Evolutionary conservation across 352 stramenopile genomes (phyloP), one percentile per base, ranked within the genome.

Genomic region (Phytophthora ohioensis): DNA sequence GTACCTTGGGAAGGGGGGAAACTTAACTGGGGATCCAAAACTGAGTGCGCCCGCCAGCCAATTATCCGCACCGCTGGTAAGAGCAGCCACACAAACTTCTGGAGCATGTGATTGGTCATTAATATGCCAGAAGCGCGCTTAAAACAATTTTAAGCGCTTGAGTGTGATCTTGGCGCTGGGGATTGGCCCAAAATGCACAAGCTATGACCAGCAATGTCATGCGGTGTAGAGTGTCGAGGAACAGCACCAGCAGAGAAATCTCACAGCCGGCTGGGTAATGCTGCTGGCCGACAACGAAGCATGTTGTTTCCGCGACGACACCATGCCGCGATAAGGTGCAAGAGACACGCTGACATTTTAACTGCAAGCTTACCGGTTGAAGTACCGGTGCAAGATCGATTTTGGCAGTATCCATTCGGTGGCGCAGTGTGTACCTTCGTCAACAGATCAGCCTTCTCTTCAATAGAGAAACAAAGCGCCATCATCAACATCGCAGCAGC

Each of bases 1-100:
- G 70, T 84, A 84, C 76, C 73, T 84, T 78, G 64, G 51, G 66
- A 75, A 76, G 63, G 72, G 69, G 55, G 68, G 55, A 79, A 78
- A 75, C 75, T 76, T 69, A 76, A 79, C 67, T 79, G 71, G 67
- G 30, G 70, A 75, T 76, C 68, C 56, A 67, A 73, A 76, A 64
- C 47, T 27, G 57, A 67, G 41, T 55, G 67, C 59, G 60, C 10
- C 61, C 60, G 52, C 60, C 61, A 48, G 58, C 58, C 70, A 78
- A 78, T 67, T 65, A 71, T 67, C 34, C 35, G 45, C 17, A 46
- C 32, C 47, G 47, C 52, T 41, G 52, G 54, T 17, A 55, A 46
- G 59, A 52, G n/a, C 35, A 63, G 58, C 65, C 58, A 73, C 54
- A 71, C 57, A 78, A 62, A 56, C 9, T 6, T 13, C 27, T 5